A percentile compares a stretch with the other conserved stretches of the same genome.
phyloP scores from a whole-genome alignment of 164 flowering plant species.

The Litsea cubeba region DNA sequence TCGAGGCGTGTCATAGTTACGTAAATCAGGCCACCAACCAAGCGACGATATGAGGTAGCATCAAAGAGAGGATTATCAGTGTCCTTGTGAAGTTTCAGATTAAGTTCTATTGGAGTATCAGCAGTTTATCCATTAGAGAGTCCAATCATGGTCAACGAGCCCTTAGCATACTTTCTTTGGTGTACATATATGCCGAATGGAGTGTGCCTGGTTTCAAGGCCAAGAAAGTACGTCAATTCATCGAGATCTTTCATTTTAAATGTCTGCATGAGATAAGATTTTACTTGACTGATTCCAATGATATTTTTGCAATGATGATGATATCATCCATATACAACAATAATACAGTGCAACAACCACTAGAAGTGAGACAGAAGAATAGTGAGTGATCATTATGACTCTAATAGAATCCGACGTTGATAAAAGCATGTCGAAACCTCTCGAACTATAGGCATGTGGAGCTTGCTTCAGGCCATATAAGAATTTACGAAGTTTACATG shows the following conservation, averaged over 20 bases:
- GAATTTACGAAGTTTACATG: too few species aligned
- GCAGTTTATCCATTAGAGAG: neutral
- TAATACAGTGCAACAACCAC: neutral
- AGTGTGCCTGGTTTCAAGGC: neutral
- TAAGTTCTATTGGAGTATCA: neutral
- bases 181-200: neutral
- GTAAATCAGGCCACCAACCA: neutral
- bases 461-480: slow-evolving; percentile 3
- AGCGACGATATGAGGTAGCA: neutral
- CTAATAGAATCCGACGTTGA: neutral
- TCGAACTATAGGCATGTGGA: slow-evolving; percentile 1
- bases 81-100: neutral
- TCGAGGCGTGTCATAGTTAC: neutral
- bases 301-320: neutral
- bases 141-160: neutral
- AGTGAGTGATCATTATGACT: neutral
- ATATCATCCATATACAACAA: neutral
- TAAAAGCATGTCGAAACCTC: neutral
- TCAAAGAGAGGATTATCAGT: neutral
- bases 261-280: neutral
- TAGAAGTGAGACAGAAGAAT: neutral
- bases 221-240: neutral
- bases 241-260: neutral
- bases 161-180: neutral
- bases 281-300: neutral